Percentiles rank a stretch among this genome's conserved stretches.
phyloP scores from a whole-genome alignment of 768 basidiomycete genomes.

The Sutorius australiensis region DNA sequence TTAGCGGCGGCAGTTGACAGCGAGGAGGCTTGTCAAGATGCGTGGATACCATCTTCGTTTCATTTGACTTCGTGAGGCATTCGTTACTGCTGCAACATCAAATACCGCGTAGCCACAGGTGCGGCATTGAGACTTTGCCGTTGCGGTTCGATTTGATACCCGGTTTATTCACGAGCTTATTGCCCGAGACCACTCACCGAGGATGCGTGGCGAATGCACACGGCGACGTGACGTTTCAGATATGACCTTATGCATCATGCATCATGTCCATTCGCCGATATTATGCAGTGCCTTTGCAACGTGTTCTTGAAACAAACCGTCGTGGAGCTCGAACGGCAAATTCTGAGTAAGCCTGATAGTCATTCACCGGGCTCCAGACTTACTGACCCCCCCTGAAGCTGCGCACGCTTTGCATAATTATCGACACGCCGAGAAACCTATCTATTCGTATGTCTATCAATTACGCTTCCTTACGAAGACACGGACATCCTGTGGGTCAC shows the following conservation, averaged over 20 bases:
- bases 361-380: not conserved
- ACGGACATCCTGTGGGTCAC: not conserved
- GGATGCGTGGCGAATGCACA: not conserved
- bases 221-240: not conserved
- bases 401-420: not conserved
- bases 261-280: not conserved
- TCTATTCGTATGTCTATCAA: not conserved
- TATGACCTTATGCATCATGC: not conserved
- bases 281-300: not conserved
- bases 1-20: not conserved
- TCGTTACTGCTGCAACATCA: not conserved
- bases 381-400: not conserved
- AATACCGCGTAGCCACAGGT: not conserved
- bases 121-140: too few species aligned
- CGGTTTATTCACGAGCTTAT: not conserved
- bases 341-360: not conserved
- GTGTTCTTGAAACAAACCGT: not conserved
- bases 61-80: not conserved
- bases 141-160: not conserved
- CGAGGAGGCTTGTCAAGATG: not conserved
- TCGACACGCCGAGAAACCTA: not conserved
- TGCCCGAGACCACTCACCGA: not conserved
- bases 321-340: not conserved
- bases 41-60: not conserved
- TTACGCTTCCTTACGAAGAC: slow-evolving; percentile 4